Base-by-base conservation (phyloP, 768 basidiomycete species). In the Kwoniella dejecticola region DNA sequence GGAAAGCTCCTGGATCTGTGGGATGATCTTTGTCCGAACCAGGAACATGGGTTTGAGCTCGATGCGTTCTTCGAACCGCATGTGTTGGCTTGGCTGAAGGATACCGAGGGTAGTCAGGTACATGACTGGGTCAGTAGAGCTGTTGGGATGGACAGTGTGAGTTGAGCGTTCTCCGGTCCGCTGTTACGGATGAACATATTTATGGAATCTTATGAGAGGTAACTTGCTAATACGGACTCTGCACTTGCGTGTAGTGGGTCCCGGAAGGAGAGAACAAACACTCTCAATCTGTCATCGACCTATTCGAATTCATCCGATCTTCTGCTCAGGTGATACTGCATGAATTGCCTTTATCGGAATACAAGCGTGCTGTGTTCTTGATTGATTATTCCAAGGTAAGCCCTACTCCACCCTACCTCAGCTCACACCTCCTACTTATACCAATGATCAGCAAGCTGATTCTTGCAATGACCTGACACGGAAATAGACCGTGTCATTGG, bases 51-150 rank as follows among this genome's bases (percentile, higher is more conserved):
- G 13, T 77, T 79, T 52, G 76, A 77, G 44, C 52, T 77, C 8
- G 75, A 79, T 53, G 31, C 71, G 2, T 77, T 77, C 67, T 79
- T 79, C 50, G 76, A 79, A 56, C 77, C 77, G 17, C 70, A 79
- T 46, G 74, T 79, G 6, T 19, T 59, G 21, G 76, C 77, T 30
- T 79, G 77, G 77, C 47, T 79, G 50, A 63, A 57, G 27, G 67
- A 74, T 36, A 75, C 73, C 12, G 75, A 77, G 44, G 68, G 59
- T 15, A 71, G 67, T 21, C 69, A 72, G n/a, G 68, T 70, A 5
- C 67, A 72, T 44, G 75, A 77, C 55, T 79, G 77, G 77, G 77
- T 79, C 7, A 71, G 67, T 3, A 50, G 77, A 38, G 72, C 73
- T 2, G 72, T 79, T 2, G 75, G 66, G 0, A 74, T 77, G 74